A percentile compares a stretch with the other conserved stretches of the same genome.
These are phyloP conservation scores for Macadamia integrifolia DNA, from an alignment of 164 flowering plant species.

Conservation along the genomic window DNA sequence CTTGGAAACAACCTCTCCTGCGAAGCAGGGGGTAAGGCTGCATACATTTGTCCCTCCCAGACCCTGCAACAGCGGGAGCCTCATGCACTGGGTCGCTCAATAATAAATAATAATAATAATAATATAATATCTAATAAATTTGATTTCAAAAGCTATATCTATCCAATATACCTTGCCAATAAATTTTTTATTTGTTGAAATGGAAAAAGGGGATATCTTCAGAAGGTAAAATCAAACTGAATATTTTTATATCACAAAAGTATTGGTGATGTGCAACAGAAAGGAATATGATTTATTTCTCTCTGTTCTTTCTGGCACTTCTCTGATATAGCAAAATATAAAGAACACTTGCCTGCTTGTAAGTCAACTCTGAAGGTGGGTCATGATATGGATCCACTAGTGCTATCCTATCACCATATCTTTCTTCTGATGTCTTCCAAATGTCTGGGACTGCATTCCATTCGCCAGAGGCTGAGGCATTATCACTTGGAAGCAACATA, in stretches of 20 bases:
- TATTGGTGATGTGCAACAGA: no score
- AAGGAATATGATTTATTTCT: background rate
- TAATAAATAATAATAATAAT: no score
- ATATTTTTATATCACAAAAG: no score
- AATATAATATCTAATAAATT: no score
- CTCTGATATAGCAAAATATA: background rate
- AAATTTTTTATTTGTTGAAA: no score
- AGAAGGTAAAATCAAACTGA: no score
- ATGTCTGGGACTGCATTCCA: slow-evolving; percentile 88
- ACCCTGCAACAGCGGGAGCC: no score
- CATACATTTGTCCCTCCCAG: no score
- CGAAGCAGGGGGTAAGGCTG: no score
- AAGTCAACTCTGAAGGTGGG: slow-evolving; percentile 72
- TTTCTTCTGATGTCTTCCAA: slow-evolving; percentile 82
- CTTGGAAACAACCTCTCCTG: no score
- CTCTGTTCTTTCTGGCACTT: background rate
- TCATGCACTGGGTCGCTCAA: no score
- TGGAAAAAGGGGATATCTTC: background rate
- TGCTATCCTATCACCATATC: slow-evolving; percentile 72
- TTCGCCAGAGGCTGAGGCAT: slow-evolving; percentile 32
- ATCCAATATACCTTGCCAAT: no score
- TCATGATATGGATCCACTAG: slow-evolving; percentile 83
- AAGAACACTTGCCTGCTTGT: slow-evolving; percentile 56
- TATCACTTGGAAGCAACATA: slow-evolving; percentile 26
- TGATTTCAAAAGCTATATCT: background rate